These are phyloP conservation scores for Lathyrus aphaca DNA, from an alignment of 306 rosid genomes.

Conservation along the genomic window DNA sequence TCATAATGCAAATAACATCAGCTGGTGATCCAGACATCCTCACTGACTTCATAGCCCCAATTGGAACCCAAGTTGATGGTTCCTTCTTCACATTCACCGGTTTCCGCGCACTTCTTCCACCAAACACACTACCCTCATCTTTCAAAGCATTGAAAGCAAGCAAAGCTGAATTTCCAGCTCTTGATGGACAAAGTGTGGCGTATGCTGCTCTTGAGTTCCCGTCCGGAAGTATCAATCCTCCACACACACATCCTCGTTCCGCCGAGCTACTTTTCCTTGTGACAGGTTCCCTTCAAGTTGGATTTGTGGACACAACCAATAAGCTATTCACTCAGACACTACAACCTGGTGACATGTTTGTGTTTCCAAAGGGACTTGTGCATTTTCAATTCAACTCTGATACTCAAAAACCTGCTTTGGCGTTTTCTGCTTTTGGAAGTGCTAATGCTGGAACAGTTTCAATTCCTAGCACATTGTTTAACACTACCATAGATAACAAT, in stretches of 20 bases:
- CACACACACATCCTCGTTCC: conserved; percentile 56
- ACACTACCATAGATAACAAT: conserved; percentile 45
- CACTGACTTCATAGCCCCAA: conserved; percentile 38
- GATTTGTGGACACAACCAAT: conserved; percentile 56
- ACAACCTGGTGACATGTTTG: conserved; percentile 45
- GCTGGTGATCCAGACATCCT: conserved; percentile 58
- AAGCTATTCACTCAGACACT: conserved; percentile 52
- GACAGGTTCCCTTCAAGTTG: conserved; percentile 49
- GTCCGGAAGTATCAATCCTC: conserved; percentile 42
- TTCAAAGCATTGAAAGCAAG: conserved; percentile 49
- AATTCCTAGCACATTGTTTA: conserved; percentile 45
- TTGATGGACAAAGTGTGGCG: conserved; percentile 63
- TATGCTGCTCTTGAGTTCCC: conserved; percentile 53
- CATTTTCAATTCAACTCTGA: conserved; percentile 55
- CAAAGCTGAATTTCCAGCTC: conserved; percentile 49
- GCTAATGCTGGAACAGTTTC: conserved; percentile 55
- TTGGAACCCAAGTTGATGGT: conserved; percentile 24
- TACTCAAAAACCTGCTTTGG: conserved; percentile 8
- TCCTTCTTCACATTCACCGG: conserved; percentile 60
- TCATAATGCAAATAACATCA: conserved; percentile 33
- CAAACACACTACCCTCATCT: neutral
- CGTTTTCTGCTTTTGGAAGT: conserved; percentile 59
- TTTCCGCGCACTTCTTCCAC: conserved; percentile 24
- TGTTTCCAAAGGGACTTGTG: conserved; percentile 60
- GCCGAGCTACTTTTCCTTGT: conserved; percentile 52